A percentile compares a stretch with the other conserved stretches of the same genome.
phyloP scores from a whole-genome alignment of 805 yeast species.

The Grigorovia jiainica region DNA sequence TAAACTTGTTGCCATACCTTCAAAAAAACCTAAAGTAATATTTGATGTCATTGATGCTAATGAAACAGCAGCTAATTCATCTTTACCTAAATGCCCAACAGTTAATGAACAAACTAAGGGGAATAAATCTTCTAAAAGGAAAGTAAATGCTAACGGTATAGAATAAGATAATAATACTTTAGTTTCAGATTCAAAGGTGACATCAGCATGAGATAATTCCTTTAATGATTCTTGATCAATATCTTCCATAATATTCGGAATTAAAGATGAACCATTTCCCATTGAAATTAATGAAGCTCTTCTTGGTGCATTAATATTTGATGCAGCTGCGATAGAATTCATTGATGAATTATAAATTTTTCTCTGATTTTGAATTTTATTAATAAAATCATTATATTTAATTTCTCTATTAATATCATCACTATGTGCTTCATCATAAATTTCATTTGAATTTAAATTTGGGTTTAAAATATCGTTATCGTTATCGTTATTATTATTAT shows the following conservation, averaged over 20 bases:
- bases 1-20: conserved; percentile 73
- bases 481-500: too few relatives aligned
- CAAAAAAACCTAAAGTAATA: conserved; percentile 69
- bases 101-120: conserved; percentile 71
- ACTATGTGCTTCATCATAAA: background rate
- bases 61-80: conserved; percentile 75
- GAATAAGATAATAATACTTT: conserved; percentile 31
- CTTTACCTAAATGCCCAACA: conserved; percentile 78
- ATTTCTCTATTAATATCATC: conserved; percentile 14
- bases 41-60: conserved; percentile 77
- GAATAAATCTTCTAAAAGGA: conserved; percentile 62
- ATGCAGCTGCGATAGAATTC: background rate
- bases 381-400: conserved; percentile 27
- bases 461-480: too few relatives aligned
- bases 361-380: conserved; percentile 20
- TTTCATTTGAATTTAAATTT: too few relatives aligned
- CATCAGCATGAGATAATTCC: conserved; percentile 27
- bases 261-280: conserved; percentile 21
- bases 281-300: conserved; percentile 25
- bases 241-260: conserved; percentile 25
- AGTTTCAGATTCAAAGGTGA: conserved; percentile 31
- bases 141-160: conserved; percentile 56
- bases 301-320: conserved; percentile 7
- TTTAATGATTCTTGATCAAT: conserved; percentile 16
- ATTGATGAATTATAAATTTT: conserved; percentile 5